A percentile compares a stretch with the other conserved stretches of the same genome.
Evolutionary conservation across 257 asterid species (phyloP).

Genomic region (Henckelia pumila): DNA sequence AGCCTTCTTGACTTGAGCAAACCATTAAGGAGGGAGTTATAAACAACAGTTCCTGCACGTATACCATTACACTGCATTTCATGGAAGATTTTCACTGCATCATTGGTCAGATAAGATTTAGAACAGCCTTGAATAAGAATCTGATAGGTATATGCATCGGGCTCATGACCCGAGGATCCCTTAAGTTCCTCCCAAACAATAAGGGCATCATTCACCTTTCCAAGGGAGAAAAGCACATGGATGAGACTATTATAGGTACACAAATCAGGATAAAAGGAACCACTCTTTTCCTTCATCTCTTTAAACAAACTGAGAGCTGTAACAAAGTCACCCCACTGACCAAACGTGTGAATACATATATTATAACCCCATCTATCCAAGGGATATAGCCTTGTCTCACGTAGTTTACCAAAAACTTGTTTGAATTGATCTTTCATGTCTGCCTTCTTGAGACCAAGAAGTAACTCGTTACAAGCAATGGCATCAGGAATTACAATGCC

Average conservation of each 20-base stretch:
- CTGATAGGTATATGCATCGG: slow-evolving; percentile 77
- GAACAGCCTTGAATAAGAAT: slow-evolving; percentile 82
- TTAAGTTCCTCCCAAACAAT: slow-evolving; percentile 86
- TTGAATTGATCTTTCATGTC: slow-evolving; percentile 67
- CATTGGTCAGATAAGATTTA: slow-evolving; percentile 60
- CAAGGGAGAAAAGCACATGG: slow-evolving; percentile 76
- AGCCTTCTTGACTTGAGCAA: slow-evolving; percentile 75
- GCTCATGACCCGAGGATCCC: slow-evolving; percentile 78
- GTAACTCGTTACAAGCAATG: slow-evolving; percentile 80
- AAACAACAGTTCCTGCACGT: slow-evolving; percentile 58
- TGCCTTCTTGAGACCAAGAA: slow-evolving; percentile 71
- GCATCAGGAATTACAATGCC: slow-evolving; percentile 48
- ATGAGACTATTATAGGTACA: slow-evolving; percentile 89
- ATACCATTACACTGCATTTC: slow-evolving; percentile 78
- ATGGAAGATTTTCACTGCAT: slow-evolving; percentile 60
- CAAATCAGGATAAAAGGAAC: slow-evolving; percentile 62
- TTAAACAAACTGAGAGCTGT: slow-evolving; percentile 65
- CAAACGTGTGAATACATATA: slow-evolving; percentile 77
- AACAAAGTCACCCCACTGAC: slow-evolving; percentile 74
- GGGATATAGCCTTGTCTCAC: slow-evolving; percentile 54
- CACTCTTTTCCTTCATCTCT: slow-evolving; percentile 78
- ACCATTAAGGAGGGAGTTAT: slow-evolving; percentile 84
- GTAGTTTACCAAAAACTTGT: slow-evolving; percentile 52
- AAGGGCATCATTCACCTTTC: slow-evolving; percentile 80
- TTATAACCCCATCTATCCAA: slow-evolving; percentile 80